These are phyloP conservation scores for Sugiyamaella chiloensis DNA, from an alignment of 805 yeast genomes.

Conservation along the genomic window DNA sequence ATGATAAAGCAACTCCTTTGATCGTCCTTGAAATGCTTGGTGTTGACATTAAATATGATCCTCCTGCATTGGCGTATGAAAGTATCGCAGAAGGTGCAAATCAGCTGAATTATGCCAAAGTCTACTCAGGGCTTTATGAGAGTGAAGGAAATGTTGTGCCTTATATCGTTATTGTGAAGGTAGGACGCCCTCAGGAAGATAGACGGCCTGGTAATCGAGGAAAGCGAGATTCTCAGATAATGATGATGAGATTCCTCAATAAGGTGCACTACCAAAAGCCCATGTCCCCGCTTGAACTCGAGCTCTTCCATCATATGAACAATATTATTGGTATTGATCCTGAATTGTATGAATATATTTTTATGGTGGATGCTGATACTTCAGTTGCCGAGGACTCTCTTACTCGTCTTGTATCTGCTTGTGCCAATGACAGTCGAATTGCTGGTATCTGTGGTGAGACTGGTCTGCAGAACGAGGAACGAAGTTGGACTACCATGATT, in stretches of 20 bases:
- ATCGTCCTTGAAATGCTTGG: slow-evolving; percentile 48
- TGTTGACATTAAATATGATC: slow-evolving; percentile 45
- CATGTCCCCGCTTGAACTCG: slow-evolving; percentile 57
- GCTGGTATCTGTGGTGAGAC: slow-evolving; percentile 67
- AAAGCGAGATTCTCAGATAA: slow-evolving; percentile 60
- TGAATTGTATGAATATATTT: slow-evolving; percentile 52
- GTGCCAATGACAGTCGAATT: slow-evolving; percentile 54
- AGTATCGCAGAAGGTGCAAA: slow-evolving; percentile 59
- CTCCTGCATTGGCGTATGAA: slow-evolving; percentile 50
- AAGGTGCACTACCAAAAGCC: slow-evolving; percentile 56
- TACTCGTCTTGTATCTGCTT: slow-evolving; percentile 54
- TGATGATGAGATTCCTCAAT: slow-evolving; percentile 57
- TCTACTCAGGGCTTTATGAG: slow-evolving; percentile 60
- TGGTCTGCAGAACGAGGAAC: slow-evolving; percentile 51
- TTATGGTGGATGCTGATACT: slow-evolving; percentile 67
- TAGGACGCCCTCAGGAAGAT: slow-evolving; percentile 55
- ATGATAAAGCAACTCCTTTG: slow-evolving; percentile 54
- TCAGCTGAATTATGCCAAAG: slow-evolving; percentile 59
- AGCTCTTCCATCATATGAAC: slow-evolving; percentile 52
- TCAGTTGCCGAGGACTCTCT: slow-evolving; percentile 51
- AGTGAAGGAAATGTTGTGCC: slow-evolving; percentile 55
- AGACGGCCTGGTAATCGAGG: slow-evolving; percentile 58
- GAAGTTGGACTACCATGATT: slow-evolving; percentile 55
- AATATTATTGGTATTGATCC: slow-evolving; percentile 59
- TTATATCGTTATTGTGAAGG: slow-evolving; percentile 50